phyloP scores from a whole-genome alignment of 2,329 filamentous ascomycete species.

The Botrytis cinerea region DNA sequence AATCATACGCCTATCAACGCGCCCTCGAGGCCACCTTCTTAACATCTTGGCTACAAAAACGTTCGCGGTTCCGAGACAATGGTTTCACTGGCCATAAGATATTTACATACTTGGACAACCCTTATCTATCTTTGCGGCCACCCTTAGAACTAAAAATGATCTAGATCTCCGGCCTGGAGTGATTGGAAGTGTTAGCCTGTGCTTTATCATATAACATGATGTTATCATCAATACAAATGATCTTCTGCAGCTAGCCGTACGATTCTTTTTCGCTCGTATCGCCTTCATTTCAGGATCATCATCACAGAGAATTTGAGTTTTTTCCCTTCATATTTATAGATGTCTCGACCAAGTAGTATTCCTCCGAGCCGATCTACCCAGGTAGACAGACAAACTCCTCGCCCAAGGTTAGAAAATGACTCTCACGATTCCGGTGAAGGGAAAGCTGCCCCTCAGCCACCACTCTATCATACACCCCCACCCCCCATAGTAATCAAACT shows the following conservation, averaged over 20 bases:
- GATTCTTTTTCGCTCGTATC: background rate
- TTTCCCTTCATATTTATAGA: background rate
- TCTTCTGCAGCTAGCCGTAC: background rate
- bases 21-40: background rate
- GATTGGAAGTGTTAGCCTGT: background rate
- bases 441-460: background rate
- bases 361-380: background rate
- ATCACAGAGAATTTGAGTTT: background rate
- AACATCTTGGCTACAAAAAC: background rate
- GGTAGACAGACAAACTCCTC: background rate
- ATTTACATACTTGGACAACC: background rate
- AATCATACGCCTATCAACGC: background rate
- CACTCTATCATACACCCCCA: background rate
- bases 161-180: background rate
- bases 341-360: background rate
- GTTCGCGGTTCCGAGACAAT: background rate
- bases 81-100: background rate
- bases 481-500: background rate
- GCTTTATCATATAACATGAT: background rate
- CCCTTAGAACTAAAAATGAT: background rate
- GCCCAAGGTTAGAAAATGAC: background rate
- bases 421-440: background rate
- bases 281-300: background rate
- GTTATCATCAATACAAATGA: background rate
- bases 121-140: background rate